Evolutionary conservation across 2,329 filamentous ascomycete genomes (phyloP).

Genomic region (Venturia asperata): DNA sequence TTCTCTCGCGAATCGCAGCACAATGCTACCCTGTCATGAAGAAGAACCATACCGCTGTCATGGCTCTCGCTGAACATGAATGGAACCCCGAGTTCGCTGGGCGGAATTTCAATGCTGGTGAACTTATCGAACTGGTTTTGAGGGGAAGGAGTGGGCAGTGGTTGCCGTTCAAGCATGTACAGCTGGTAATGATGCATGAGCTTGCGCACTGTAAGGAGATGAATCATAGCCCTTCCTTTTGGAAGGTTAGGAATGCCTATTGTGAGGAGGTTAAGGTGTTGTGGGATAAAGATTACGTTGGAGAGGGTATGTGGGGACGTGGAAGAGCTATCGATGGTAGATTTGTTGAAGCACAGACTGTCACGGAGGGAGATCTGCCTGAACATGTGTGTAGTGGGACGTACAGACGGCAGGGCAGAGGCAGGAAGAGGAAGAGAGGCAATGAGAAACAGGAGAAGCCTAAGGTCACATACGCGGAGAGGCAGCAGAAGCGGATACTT

Average conservation of each 20-base stretch:
- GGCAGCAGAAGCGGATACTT: slow-evolving; percentile 62
- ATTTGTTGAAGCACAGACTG: slow-evolving; percentile 6
- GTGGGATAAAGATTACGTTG: slow-evolving; percentile 64
- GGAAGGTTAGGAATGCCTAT: slow-evolving; percentile 69
- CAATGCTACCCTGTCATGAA: slow-evolving; percentile 62
- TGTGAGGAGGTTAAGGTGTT: slow-evolving; percentile 62
- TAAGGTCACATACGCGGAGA: slow-evolving; percentile 60
- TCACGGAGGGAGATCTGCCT: slow-evolving; percentile 52
- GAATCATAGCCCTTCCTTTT: slow-evolving; percentile 79
- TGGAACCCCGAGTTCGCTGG: slow-evolving; percentile 78
- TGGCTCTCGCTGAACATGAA: slow-evolving; percentile 68
- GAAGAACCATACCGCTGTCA: slow-evolving; percentile 39
- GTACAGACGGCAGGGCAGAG: slow-evolving; percentile 52
- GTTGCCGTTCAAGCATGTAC: slow-evolving; percentile 76
- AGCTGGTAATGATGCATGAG: slow-evolving; percentile 95
- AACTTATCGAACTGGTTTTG: slow-evolving; percentile 78
- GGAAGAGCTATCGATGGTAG: slow-evolving; percentile 55
- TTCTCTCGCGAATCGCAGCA: slow-evolving; percentile 44
- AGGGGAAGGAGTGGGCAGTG: slow-evolving; percentile 58
- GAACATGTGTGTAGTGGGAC: slow-evolving; percentile 76
- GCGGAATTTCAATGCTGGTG: slow-evolving; percentile 84
- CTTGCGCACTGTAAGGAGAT: slow-evolving; percentile 84
- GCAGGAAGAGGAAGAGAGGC: slow-evolving; percentile 48
- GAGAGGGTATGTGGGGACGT: slow-evolving; percentile 76
- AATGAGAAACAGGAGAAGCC: slow-evolving; percentile 36